These are phyloP conservation scores for Amphicarpaea edgeworthii DNA, from an alignment of 306 rosid genomes.

Conservation along the genomic window DNA sequence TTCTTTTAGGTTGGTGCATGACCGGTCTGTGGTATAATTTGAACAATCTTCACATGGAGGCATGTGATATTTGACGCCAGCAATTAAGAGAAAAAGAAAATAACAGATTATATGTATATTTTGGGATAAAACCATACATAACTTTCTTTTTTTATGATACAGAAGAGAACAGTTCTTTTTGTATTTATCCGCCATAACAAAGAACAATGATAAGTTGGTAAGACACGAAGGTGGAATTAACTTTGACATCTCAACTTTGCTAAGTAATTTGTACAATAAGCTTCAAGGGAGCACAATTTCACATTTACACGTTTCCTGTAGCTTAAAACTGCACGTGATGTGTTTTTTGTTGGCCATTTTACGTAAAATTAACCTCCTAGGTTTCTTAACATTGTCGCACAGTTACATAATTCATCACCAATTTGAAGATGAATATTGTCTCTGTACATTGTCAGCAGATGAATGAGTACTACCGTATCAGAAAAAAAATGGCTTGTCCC, in stretches of 20 bases:
- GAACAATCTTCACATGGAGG: conserved; percentile 45
- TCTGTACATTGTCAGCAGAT: conserved; percentile 22
- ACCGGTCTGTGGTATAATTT: conserved; percentile 16
- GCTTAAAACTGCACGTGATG: conserved; percentile 26
- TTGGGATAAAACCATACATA: conserved; percentile 12
- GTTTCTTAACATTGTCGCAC: background rate
- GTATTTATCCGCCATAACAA: background rate
- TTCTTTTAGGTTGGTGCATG: background rate
- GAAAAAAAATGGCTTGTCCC: conserved; percentile 25
- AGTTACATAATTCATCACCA: conserved; percentile 25
- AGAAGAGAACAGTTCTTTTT: background rate
- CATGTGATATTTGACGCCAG: conserved; percentile 49
- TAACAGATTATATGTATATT: background rate
- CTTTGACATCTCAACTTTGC: background rate
- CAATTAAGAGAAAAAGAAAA: conserved; percentile 7
- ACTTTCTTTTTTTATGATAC: background rate
- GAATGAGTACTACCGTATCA: conserved; percentile 2
- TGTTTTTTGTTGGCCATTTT: conserved; percentile 3
- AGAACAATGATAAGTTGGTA: background rate
- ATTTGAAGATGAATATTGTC: conserved; percentile 37
- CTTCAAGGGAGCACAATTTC: background rate
- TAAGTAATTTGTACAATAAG: background rate
- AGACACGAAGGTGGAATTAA: background rate
- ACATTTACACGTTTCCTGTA: background rate
- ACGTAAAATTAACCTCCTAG: background rate